Conservation (phyloP, 1,284 basidiomycete species). For the Quambalaria eucalypti region DNA sequence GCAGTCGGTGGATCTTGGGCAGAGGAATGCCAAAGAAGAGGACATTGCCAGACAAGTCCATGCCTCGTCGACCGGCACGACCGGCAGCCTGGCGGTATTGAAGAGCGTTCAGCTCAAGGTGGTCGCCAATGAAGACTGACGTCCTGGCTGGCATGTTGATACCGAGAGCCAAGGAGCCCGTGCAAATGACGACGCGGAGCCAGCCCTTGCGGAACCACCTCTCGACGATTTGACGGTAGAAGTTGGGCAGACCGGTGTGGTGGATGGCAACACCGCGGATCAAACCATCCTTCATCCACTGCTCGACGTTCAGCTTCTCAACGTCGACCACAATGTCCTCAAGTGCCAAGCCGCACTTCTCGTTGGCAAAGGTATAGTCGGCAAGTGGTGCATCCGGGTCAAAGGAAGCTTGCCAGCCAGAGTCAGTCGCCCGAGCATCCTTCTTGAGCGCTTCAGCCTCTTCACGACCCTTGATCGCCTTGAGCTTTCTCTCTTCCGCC, state of each 20-base stretch:
- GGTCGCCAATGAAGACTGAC: conserved; percentile 61
- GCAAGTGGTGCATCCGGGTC: conserved; percentile 56
- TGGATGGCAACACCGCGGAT: conserved; percentile 60
- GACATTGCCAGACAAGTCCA: conserved; percentile 59
- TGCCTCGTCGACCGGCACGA: conserved; percentile 61
- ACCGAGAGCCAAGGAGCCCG: conserved; percentile 62
- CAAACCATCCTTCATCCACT: conserved; percentile 54
- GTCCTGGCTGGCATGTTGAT: conserved; percentile 65
- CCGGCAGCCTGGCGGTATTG: conserved; percentile 65
- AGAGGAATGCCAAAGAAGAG: conserved; percentile 61
- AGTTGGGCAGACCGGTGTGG: conserved; percentile 61
- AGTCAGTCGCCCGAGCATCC: conserved; percentile 10
- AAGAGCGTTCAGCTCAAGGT: conserved; percentile 58
- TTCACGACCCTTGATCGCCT: conserved; percentile 50
- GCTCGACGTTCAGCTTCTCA: conserved; percentile 45
- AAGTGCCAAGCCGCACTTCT: conserved; percentile 49
- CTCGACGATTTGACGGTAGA: conserved; percentile 58
- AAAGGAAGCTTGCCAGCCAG: conserved; percentile 48
- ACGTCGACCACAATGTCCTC: conserved; percentile 55
- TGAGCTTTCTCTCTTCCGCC: conserved; percentile 28
- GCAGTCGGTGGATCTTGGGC: conserved; percentile 58
- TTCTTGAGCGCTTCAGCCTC: conserved; percentile 38
- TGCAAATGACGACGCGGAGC: conserved; percentile 59
- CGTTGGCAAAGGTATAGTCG: conserved; percentile 57
- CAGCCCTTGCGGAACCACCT: conserved; percentile 59